Base-by-base conservation (phyloP, 2,329 filamentous ascomycete species). In the Colletotrichum limetticola region DNA sequence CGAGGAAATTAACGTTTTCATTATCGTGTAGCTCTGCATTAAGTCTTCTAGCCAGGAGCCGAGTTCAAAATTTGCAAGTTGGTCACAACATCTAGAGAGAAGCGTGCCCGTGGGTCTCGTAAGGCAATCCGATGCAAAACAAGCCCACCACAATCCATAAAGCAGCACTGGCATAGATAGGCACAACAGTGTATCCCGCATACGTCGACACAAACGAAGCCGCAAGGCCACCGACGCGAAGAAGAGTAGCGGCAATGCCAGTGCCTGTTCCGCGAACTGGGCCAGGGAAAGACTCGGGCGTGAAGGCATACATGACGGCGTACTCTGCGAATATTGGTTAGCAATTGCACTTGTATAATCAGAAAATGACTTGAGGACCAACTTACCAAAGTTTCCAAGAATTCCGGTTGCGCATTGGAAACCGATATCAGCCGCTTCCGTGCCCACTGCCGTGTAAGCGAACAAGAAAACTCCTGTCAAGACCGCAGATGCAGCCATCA, bases 201-300 rank as follows among this genome's bases (percentile, higher is more conserved):
- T 84, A 84, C 0, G 84, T 83, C 0, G 83, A 85, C 16, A 86
- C 82, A 22, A 86, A 74, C 26, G 83, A 83, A 1, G 85, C 85
- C 1, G 79, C 78, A 2, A 86, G 76, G 1, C 85, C 84, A 66
- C 81, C 81, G 7, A 82, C 53, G 1, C 83, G 80, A 14, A 83
- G 78, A 9, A 83, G 74, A 1, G 82, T 83, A 0, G 85, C 84
- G 0, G 84, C 83, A 5, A 83, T 78, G 1, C 88, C 87, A 1
- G 85, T 87, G 6, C 87, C 89, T 0, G 88, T 89, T 3, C 88
- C 89, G 0, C 89, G 82, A 57, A 88, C 83, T 0, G 88, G 86
- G 2, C 86, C 87, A 0, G 88, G 88, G 79, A 91, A 91, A 0
- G 87, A 87, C 75, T 91, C 88, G 0, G 89, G 89, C 0, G 89